Evolutionary conservation across 345 rosid species (phyloP).

Genomic region (Salix exigua): DNA sequence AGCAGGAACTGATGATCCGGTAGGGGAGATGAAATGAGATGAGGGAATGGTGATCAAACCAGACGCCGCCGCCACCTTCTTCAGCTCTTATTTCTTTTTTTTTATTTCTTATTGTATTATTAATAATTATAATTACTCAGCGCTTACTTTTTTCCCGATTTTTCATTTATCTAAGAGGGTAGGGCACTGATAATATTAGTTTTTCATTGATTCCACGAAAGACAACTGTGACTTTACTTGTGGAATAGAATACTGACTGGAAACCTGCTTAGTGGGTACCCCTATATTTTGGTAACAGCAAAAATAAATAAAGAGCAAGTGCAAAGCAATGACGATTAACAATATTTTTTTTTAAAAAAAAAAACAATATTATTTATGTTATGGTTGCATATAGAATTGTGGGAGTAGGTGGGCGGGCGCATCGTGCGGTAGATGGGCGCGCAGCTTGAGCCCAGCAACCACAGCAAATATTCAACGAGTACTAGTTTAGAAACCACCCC

Average conservation of each 20-base stretch:
- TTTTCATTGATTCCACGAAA: not conserved
- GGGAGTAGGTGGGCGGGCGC: not conserved
- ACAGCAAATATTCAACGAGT: not conserved
- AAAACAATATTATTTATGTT: too few species aligned
- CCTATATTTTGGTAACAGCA: too few species aligned
- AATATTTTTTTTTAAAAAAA: too few species aligned
- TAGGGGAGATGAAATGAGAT: too few species aligned
- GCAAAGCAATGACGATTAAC: too few species aligned
- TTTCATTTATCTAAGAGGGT: not conserved
- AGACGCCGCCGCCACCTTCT: not conserved
- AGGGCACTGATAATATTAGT: not conserved
- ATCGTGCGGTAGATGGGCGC: not conserved
- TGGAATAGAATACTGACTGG: not conserved
- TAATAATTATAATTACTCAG: not conserved
- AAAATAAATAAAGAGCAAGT: too few species aligned
- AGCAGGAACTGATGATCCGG: not conserved
- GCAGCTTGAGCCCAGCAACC: not conserved
- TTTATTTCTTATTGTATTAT: not conserved
- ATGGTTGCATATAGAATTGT: not conserved
- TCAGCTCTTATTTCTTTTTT: not conserved
- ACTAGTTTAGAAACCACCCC: too few species aligned
- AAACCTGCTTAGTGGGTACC: not conserved
- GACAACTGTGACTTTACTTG: not conserved
- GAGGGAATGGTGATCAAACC: not conserved
- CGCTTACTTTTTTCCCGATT: not conserved